phyloP scores from a whole-genome alignment of 2,329 filamentous ascomycete species.

The Penicillium olsonii region DNA sequence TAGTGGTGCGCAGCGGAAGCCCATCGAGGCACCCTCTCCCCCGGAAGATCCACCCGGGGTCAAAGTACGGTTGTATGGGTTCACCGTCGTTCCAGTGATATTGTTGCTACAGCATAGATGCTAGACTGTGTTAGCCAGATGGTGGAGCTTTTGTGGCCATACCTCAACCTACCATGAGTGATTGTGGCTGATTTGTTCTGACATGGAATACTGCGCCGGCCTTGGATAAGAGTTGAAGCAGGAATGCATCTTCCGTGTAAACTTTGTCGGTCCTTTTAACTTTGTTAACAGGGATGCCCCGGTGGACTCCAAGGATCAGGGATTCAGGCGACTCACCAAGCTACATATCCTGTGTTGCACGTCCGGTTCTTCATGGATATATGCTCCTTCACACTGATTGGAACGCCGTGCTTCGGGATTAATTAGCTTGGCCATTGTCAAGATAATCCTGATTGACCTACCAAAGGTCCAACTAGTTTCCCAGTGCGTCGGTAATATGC shows the following conservation, averaged over 20 bases:
- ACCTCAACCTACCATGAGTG: constrained; percentile 35
- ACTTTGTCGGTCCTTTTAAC: constrained; percentile 37
- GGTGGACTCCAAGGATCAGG: too few species aligned
- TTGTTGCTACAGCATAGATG: constrained; percentile 43
- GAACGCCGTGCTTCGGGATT: constrained; percentile 50
- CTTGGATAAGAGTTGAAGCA: constrained; percentile 34
- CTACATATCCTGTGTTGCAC: constrained; percentile 39
- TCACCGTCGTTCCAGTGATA: constrained; percentile 43
- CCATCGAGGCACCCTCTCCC: constrained; percentile 47
- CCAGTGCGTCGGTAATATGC: constrained; percentile 35
- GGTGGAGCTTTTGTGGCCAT: background rate
- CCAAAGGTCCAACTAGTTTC: constrained; percentile 51
- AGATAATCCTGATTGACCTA: constrained; percentile 11
- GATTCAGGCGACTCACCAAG: constrained; percentile 27
- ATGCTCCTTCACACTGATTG: constrained; percentile 62
- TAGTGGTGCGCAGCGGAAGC: constrained; percentile 44
- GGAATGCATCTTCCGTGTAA: constrained; percentile 36
- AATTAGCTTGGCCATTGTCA: background rate
- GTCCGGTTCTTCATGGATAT: constrained; percentile 57
- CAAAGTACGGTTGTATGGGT: constrained; percentile 44
- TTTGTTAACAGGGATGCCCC: constrained; percentile 1
- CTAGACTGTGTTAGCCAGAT: constrained; percentile 19
- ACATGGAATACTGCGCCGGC: constrained; percentile 47
- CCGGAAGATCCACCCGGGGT: constrained; percentile 47
- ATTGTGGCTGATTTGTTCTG: constrained; percentile 47